Evolutionary conservation across 345 rosid species (phyloP).

Genomic region (Populus nigra): DNA sequence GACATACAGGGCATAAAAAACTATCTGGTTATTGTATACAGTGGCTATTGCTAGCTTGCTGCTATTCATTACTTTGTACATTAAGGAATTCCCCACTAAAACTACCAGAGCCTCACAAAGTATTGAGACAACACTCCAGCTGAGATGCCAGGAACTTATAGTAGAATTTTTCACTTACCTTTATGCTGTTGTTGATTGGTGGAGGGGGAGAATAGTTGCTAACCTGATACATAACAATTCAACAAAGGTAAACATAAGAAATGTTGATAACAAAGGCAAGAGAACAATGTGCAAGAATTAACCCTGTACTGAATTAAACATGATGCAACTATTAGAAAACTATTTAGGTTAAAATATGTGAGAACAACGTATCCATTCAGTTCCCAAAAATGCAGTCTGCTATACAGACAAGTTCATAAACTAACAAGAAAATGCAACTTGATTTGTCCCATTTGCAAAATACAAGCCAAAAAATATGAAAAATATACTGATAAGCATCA

Average conservation of each 20-base stretch:
- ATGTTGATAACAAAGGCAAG: not conserved
- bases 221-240: conserved; percentile 50
- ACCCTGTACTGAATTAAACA: not conserved
- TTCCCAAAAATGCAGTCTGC: not conserved
- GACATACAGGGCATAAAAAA: not conserved
- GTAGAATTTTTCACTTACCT: conserved; percentile 44
- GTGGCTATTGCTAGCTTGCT: not conserved
- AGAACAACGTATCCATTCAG: not conserved
- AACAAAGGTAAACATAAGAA: conserved; percentile 11
- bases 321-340: not conserved
- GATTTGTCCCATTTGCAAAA: not conserved
- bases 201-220: conserved; percentile 73
- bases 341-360: not conserved
- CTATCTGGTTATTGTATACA: not conserved
- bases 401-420: not conserved
- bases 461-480: not conserved
- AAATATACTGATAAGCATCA: not conserved
- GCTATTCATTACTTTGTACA: not conserved
- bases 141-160: conserved; percentile 2
- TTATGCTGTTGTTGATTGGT: conserved; percentile 84
- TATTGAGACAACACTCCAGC: not conserved
- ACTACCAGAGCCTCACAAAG: not conserved
- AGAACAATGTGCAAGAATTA: not conserved
- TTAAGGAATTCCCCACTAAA: not conserved
- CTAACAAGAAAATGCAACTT: not conserved